These are phyloP conservation scores for Straminergon stramineum DNA, from an alignment of 225 moss, liverwort and hornwort species.

Conservation along the genomic window DNA sequence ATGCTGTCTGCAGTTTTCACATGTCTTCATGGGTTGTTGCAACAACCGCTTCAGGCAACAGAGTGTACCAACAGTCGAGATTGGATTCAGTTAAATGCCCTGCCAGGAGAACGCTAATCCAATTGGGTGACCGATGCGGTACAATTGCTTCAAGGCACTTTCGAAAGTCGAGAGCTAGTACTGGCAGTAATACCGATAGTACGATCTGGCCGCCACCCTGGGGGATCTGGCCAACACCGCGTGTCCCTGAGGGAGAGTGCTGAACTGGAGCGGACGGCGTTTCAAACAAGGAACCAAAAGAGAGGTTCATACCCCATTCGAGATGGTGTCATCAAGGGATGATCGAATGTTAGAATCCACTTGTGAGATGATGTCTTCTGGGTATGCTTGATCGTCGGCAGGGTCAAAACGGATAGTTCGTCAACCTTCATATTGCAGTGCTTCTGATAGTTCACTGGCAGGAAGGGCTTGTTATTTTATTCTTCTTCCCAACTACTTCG, in stretches of 20 bases:
- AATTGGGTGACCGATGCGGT: background rate
- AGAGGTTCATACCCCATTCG: background rate
- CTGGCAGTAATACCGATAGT: background rate
- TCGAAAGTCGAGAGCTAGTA: background rate
- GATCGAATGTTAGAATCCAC: background rate
- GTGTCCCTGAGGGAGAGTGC: background rate
- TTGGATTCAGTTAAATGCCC: background rate
- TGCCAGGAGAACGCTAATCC: background rate
- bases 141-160: background rate
- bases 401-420: background rate
- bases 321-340: background rate
- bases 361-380: background rate
- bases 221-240: background rate
- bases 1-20: background rate
- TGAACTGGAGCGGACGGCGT: background rate
- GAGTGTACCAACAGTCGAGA: background rate
- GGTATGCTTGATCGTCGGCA: background rate
- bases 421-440: background rate
- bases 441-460: background rate
- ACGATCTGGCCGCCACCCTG: background rate
- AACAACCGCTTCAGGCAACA: background rate
- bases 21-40: background rate
- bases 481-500: slow-evolving; percentile 37
- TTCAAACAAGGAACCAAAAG: background rate
- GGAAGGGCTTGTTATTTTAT: background rate